A percentile compares a stretch with the other conserved stretches of the same genome.
These are phyloP conservation scores for Avena sativa DNA, from an alignment of 176 grass and related monocot genomes.

Conservation along the genomic window DNA sequence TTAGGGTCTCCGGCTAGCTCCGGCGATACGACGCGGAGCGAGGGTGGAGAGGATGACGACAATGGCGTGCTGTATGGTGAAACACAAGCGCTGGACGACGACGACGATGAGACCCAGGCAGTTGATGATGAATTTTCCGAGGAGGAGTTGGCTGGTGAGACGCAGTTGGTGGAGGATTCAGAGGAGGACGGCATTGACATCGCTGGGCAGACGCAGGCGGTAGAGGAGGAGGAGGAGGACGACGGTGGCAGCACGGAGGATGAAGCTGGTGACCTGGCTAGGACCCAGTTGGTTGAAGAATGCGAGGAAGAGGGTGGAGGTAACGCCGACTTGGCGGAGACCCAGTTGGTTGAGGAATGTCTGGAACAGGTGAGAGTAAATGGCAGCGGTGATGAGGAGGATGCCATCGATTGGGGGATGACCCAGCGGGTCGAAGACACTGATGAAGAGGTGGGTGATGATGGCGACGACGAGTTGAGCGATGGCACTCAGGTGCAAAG, in stretches of 20 bases:
- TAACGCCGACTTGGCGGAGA: not conserved
- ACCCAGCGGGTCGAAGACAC: conserved; percentile 52
- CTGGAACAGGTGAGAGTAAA: conserved; percentile 14
- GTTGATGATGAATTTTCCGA: conserved; percentile 32
- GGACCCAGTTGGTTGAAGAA: conserved; percentile 42
- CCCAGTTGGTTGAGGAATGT: conserved; percentile 40
- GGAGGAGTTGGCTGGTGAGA: conserved; percentile 30
- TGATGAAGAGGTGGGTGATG: conserved; percentile 40
- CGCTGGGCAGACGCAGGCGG: conserved; percentile 14
- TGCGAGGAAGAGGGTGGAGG: conserved; percentile 1
- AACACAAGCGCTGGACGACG: conserved; percentile 31
- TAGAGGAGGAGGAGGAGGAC: not conserved
- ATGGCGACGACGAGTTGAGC: conserved; percentile 12
- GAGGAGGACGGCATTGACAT: conserved; percentile 15
- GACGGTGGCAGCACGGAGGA: not conserved
- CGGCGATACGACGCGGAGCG: conserved; percentile 29
- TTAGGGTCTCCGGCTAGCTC: conserved; percentile 45
- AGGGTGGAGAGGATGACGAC: not conserved
- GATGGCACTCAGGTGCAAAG: conserved; percentile 39
- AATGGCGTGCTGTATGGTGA: conserved; percentile 2
- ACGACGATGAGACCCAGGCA: conserved; percentile 28
- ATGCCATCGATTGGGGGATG: conserved; percentile 17
- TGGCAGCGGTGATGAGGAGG: not conserved
- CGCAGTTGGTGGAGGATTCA: conserved; percentile 40
- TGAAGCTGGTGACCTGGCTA: not conserved